These are phyloP conservation scores for Spiraea crenata DNA, from an alignment of 331 rosid species.

Conservation along the genomic window DNA sequence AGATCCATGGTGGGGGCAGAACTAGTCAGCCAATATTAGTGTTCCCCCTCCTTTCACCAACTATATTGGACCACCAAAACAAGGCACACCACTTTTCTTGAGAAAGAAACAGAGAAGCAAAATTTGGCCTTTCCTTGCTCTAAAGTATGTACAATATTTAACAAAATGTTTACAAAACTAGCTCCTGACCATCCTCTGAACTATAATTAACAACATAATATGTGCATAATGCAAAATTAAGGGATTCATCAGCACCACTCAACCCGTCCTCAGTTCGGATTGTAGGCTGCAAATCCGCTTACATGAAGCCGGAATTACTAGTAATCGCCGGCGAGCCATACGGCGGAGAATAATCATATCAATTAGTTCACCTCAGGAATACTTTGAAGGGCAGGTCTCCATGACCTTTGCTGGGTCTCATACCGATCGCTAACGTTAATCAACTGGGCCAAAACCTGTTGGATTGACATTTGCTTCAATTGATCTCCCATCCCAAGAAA, in stretches of 20 bases:
- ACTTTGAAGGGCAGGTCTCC: conserved; percentile 76
- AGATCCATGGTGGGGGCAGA: too few species aligned
- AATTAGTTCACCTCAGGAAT: conserved; percentile 59
- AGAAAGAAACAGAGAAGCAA: not conserved
- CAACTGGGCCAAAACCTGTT: conserved; percentile 54
- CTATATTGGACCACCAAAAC: not conserved
- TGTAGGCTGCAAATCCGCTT: too few species aligned
- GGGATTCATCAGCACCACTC: not conserved
- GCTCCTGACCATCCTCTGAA: not conserved
- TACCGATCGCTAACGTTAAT: conserved; percentile 33
- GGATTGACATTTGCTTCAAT: conserved; percentile 48
- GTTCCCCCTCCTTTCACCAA: not conserved
- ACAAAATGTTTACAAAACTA: not conserved
- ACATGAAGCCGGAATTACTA: too few species aligned
- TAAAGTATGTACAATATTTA: not conserved
- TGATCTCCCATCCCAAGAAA: conserved; percentile 44
- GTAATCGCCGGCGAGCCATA: too few species aligned
- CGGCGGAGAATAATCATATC: not conserved
- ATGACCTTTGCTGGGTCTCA: conserved; percentile 43
- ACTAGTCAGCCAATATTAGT: too few species aligned
- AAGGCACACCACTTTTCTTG: not conserved
- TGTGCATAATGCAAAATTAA: conserved; percentile 6
- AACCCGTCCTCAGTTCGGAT: too few species aligned
- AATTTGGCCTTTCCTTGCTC: not conserved
- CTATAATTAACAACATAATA: not conserved